A percentile compares a stretch with the other conserved stretches of the same genome.
phyloP scores from a whole-genome alignment of 106 monocot species.

The Platanthera guangdongensis region DNA sequence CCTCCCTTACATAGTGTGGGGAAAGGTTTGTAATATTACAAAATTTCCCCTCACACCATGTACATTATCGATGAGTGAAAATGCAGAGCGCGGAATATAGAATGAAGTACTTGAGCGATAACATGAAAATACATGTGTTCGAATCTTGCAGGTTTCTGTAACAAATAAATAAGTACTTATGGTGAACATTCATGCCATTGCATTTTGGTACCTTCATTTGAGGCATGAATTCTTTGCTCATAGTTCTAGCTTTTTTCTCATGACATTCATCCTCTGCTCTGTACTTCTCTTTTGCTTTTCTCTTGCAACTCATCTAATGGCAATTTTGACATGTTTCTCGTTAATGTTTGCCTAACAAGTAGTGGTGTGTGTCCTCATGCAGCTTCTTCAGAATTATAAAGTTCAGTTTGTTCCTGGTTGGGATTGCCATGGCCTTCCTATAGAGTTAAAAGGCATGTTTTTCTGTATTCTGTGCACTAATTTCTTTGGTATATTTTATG shows the following conservation, averaged over 20 bases:
- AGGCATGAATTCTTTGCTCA: not conserved
- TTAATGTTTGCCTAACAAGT: not conserved
- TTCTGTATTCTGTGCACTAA: not conserved
- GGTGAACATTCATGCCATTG: not conserved
- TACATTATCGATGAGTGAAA: too few species aligned
- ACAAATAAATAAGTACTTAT: too few species aligned
- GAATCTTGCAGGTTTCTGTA: too few species aligned
- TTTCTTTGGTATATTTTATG: not conserved
- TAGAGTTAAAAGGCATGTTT: slow-evolving; percentile 86
- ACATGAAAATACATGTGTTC: too few species aligned
- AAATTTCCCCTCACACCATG: too few species aligned
- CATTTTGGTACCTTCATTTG: not conserved
- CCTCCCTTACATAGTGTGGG: too few species aligned
- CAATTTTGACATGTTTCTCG: not conserved
- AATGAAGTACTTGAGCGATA: too few species aligned
- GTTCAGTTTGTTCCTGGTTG: slow-evolving; percentile 83
- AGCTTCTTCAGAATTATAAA: slow-evolving; percentile 93
- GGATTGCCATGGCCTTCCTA: slow-evolving; percentile 99
- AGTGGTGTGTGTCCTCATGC: slow-evolving; percentile 17
- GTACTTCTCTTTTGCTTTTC: not conserved
- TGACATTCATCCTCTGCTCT: not conserved
- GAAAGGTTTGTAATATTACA: too few species aligned
- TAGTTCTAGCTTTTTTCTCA: not conserved
- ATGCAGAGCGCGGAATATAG: too few species aligned
- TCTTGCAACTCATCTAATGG: not conserved